Conservation (phyloP, 2,329 filamentous ascomycete genomes). For the Alternaria gaisen region DNA sequence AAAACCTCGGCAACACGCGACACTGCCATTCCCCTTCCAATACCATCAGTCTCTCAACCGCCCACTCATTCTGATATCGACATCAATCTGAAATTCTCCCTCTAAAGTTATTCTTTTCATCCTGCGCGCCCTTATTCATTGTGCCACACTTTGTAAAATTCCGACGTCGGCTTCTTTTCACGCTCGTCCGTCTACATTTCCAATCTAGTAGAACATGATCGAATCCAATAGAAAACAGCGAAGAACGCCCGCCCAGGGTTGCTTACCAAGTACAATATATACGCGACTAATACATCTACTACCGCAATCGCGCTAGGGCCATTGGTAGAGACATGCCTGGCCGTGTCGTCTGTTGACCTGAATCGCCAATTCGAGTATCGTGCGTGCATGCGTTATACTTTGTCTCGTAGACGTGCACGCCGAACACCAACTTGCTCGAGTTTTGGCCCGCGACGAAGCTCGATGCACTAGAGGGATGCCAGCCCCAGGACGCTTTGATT, state of each 20-base stretch:
- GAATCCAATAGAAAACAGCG: constrained; percentile 7
- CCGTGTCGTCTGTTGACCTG: background rate
- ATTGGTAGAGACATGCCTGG: background rate
- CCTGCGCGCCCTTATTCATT: too few relatives aligned
- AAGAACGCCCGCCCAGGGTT: background rate
- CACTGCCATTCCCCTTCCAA: background rate
- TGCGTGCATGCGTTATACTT: background rate
- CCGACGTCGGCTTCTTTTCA: background rate
- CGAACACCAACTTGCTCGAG: background rate
- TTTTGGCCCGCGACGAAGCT: background rate
- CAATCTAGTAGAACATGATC: constrained; percentile 12
- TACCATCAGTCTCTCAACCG: background rate
- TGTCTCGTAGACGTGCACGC: background rate
- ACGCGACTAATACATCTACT: background rate
- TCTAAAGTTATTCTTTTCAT: background rate
- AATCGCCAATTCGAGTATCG: background rate
- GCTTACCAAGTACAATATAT: constrained; percentile 1
- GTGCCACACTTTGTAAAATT: background rate
- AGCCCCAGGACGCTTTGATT: background rate
- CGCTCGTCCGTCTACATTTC: constrained; percentile 1
- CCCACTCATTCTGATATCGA: background rate
- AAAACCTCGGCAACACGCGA: constrained; percentile 24
- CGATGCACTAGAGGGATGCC: background rate
- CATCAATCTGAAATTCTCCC: background rate
- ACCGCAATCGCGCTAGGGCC: background rate